Percentiles rank a stretch among this genome's conserved stretches.
phyloP scores from a whole-genome alignment of 108 stramenopile genomes.

The Discostella pseudostelligera region DNA sequence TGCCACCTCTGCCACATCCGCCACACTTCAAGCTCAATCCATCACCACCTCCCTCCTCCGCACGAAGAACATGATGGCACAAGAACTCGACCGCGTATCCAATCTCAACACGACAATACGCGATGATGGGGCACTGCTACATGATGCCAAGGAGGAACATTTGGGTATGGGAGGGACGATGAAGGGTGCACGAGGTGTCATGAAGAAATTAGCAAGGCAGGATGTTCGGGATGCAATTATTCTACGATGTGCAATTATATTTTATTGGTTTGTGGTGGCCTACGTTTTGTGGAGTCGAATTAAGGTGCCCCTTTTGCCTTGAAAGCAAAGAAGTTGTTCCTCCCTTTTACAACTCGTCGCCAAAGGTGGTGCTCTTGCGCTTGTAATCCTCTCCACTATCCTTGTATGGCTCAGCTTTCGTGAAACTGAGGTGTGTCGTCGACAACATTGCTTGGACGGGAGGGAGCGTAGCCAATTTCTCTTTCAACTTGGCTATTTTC shows the following conservation, averaged over 20 bases:
- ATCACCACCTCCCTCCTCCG: slow-evolving; percentile 39
- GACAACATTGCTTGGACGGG: slow-evolving; percentile 34
- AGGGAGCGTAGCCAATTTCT: slow-evolving; percentile 26
- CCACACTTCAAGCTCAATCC: slow-evolving; percentile 39
- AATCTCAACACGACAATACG: slow-evolving; percentile 27
- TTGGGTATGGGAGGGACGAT: slow-evolving; percentile 45
- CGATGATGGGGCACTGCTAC: slow-evolving; percentile 31
- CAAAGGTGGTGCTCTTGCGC: slow-evolving; percentile 19
- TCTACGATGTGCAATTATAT: slow-evolving; percentile 30
- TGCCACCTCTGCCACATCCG: slow-evolving; percentile 17
- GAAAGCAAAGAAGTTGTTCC: slow-evolving; percentile 2
- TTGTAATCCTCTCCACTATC: slow-evolving; percentile 19
- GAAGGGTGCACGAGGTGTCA: slow-evolving; percentile 30
- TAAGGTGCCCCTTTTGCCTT: slow-evolving; percentile 44
- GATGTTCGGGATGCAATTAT: slow-evolving; percentile 44
- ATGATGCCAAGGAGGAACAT: slow-evolving; percentile 28
- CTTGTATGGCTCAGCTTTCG: slow-evolving; percentile 10
- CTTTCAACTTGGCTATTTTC: slow-evolving; percentile 20
- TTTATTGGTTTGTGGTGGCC: slow-evolving; percentile 41
- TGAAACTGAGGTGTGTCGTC: slow-evolving; percentile 39
- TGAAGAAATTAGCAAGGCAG: slow-evolving; percentile 33
- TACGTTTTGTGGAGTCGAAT: slow-evolving; percentile 46
- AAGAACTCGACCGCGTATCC: slow-evolving; percentile 34
- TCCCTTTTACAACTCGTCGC: slow-evolving; percentile 5
- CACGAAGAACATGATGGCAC: slow-evolving; percentile 41